Percentiles rank a stretch among this genome's conserved stretches.
Evolutionary conservation across 116 monocot species (phyloP).

Genomic region (Papilionanthe hybrid): DNA sequence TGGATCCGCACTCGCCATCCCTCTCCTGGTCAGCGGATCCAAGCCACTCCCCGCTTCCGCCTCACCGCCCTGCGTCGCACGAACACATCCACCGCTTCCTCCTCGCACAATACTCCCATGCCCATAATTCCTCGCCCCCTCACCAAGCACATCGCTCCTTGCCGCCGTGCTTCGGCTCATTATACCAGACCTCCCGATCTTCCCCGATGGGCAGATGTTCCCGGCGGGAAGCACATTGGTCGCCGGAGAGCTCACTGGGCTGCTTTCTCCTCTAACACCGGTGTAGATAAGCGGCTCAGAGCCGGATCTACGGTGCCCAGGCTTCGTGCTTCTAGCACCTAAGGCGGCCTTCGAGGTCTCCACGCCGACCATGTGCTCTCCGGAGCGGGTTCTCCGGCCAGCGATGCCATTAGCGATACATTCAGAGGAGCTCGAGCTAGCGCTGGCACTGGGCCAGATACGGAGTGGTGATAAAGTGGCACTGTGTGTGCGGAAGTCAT

Average conservation of each 20-base stretch:
- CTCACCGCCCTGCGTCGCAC: not conserved
- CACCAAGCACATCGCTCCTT: constrained; percentile 43
- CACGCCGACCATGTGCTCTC: constrained; percentile 15
- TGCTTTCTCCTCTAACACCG: not conserved
- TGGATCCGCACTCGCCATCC: constrained; percentile 12
- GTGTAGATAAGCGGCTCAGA: constrained; percentile 27
- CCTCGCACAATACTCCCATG: constrained; percentile 61
- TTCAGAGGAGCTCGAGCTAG: constrained; percentile 64
- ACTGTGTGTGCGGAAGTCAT: constrained; percentile 9
- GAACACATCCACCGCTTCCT: not conserved
- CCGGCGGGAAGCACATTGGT: constrained; percentile 37
- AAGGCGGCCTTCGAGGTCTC: not conserved
- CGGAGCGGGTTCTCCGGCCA: constrained; percentile 20
- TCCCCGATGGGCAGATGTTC: constrained; percentile 69
- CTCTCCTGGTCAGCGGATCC: not conserved
- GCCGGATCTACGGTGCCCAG: constrained; percentile 28
- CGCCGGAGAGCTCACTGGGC: constrained; percentile 13
- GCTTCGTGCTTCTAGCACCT: not conserved
- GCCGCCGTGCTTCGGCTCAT: constrained; percentile 9
- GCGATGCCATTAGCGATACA: constrained; percentile 17
- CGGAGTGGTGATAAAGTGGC: constrained; percentile 37
- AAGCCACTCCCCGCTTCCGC: not conserved
- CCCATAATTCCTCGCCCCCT: constrained; percentile 55
- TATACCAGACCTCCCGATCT: constrained; percentile 19
- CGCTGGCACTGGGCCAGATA: constrained; percentile 24